phyloP scores from a whole-genome alignment of 306 rosid genomes.

The Trifolium repens region DNA sequence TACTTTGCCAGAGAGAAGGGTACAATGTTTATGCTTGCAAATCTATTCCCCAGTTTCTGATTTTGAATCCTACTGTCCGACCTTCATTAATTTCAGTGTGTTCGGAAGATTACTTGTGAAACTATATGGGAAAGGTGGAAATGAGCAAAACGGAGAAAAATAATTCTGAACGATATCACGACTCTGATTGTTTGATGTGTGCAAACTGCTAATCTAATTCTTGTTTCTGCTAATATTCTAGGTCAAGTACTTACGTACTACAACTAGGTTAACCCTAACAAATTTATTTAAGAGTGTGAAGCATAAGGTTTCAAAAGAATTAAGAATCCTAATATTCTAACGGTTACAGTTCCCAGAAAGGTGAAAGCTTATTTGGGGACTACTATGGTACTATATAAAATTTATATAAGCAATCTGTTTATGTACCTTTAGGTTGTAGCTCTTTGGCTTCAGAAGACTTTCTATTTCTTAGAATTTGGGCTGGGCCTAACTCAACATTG shows the following conservation, averaged over 20 bases:
- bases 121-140: background rate
- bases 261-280: background rate
- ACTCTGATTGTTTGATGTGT: background rate
- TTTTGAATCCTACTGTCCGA: background rate
- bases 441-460: slow-evolving; percentile 10
- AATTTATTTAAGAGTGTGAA: background rate
- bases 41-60: background rate
- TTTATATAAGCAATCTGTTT: background rate
- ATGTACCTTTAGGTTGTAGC: background rate
- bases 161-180: background rate
- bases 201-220: background rate
- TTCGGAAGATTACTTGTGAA: background rate
- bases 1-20: background rate
- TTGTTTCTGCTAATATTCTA: background rate
- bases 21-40: slow-evolving; percentile 4
- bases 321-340: slow-evolving; percentile 5
- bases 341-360: background rate
- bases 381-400: background rate
- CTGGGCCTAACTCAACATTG: too few relatives aligned
- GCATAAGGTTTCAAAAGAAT: slow-evolving; percentile 8
- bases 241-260: background rate
- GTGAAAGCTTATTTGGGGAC: slow-evolving; percentile 4
- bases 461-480: background rate
- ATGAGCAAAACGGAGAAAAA: background rate
- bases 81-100: background rate